Percentiles rank a stretch among this genome's conserved stretches.
These are phyloP conservation scores for Turnera subulata DNA, from an alignment of 345 rosid genomes.

Conservation along the genomic window DNA sequence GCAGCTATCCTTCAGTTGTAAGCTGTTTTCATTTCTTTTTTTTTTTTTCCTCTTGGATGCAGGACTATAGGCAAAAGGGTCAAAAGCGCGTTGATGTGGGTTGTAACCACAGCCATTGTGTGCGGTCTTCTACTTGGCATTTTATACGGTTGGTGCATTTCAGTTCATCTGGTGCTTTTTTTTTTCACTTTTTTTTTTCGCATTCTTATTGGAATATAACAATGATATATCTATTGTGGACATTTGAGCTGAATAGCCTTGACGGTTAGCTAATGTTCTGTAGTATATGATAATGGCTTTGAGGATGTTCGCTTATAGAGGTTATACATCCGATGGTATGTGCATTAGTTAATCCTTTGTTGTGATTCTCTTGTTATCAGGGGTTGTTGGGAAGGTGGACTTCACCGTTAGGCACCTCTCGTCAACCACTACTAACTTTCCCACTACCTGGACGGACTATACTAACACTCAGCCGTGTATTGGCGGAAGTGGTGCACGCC, in stretches of 20 bases:
- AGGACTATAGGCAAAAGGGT: slow-evolving; percentile 83
- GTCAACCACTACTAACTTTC: slow-evolving; percentile 68
- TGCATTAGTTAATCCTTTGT: neutral
- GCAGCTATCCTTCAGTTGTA: neutral
- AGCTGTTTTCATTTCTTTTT: neutral
- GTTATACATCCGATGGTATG: no score
- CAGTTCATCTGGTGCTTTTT: neutral
- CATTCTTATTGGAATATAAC: neutral
- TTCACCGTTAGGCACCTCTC: slow-evolving; percentile 93
- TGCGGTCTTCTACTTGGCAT: slow-evolving; percentile 85
- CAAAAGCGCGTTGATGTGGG: slow-evolving; percentile 82
- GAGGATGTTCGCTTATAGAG: no score
- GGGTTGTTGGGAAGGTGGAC: slow-evolving; percentile 92
- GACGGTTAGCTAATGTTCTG: no score
- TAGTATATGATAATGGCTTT: no score
- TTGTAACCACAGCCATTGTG: slow-evolving; percentile 68
- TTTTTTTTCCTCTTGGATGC: no score
- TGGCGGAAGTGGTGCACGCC: slow-evolving; percentile 52
- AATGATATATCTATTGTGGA: neutral
- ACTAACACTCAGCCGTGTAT: slow-evolving; percentile 63
- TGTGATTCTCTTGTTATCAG: slow-evolving; percentile 32
- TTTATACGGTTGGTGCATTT: slow-evolving; percentile 65
- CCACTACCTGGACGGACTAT: slow-evolving; percentile 59
- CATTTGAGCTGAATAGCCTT: no score
- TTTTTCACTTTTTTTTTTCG: no score